phyloP scores from a whole-genome alignment of 495 filamentous ascomycete genomes.

The Jackrogersella minutella region DNA sequence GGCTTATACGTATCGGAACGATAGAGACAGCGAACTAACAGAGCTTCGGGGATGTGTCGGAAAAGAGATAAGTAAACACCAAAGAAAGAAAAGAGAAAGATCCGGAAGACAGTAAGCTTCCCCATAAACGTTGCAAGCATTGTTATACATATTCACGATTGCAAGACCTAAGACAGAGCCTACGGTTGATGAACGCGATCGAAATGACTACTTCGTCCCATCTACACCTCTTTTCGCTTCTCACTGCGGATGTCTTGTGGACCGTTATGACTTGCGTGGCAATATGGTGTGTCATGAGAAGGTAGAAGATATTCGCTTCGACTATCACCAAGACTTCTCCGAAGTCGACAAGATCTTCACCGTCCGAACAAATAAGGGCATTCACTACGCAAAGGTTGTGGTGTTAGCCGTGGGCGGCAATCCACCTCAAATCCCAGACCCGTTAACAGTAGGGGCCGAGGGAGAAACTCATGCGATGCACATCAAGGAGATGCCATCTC shows the following conservation, averaged over 20 bases:
- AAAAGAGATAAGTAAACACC: constrained; percentile 70
- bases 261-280: constrained; percentile 59
- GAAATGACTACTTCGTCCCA: constrained; percentile 71
- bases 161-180: constrained; percentile 43
- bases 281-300: constrained; percentile 57
- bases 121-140: background rate
- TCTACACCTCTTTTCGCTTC: constrained; percentile 63
- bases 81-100: constrained; percentile 63
- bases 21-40: constrained; percentile 58
- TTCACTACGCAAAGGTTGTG: constrained; percentile 57
- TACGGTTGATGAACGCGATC: constrained; percentile 68
- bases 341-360: constrained; percentile 60
- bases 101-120: constrained; percentile 39
- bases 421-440: constrained; percentile 58
- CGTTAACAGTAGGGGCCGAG: constrained; percentile 50
- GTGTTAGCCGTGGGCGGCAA: constrained; percentile 67
- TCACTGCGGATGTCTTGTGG: constrained; percentile 61
- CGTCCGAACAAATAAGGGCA: constrained; percentile 55
- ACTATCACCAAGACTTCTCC: constrained; percentile 37
- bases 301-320: constrained; percentile 62
- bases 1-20: constrained; percentile 63
- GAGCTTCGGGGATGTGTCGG: constrained; percentile 69
- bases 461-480: constrained; percentile 65
- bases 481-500: constrained; percentile 57
- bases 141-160: constrained; percentile 23